Evolutionary conservation across 2,329 filamentous ascomycete species (phyloP).

Genomic region (Scedosporium boydii): DNA sequence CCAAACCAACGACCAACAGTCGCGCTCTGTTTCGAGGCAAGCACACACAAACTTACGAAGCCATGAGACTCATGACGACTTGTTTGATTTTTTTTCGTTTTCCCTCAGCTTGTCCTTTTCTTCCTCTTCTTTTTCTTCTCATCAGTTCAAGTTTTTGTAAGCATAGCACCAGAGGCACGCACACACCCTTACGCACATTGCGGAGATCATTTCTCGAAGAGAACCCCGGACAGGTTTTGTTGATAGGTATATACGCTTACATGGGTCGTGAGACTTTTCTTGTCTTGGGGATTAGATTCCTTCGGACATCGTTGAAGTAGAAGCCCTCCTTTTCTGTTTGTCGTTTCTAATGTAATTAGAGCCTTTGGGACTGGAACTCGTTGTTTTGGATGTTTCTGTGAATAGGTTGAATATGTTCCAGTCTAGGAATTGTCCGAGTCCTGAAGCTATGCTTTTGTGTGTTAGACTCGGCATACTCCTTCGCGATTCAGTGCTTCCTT

Average conservation of each 20-base stretch:
- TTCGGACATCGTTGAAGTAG: background rate
- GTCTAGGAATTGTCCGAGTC: too few relatives aligned
- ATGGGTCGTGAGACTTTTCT: background rate
- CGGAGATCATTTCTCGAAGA: background rate
- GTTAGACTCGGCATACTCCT: too few relatives aligned
- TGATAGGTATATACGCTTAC: background rate
- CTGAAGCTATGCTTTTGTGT: too few relatives aligned
- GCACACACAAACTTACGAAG: background rate
- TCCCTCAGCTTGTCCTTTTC: background rate
- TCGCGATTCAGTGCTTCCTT: too few relatives aligned
- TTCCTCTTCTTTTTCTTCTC: background rate
- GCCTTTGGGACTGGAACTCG: background rate
- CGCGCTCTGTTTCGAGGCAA: background rate
- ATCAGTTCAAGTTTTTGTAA: background rate
- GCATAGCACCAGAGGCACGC: background rate
- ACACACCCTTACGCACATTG: too few relatives aligned
- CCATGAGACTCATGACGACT: background rate
- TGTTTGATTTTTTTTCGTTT: background rate
- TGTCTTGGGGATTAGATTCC: background rate
- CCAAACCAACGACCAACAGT: background rate
- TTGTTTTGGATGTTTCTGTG: background rate
- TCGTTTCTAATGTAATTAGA: background rate
- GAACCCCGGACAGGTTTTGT: background rate
- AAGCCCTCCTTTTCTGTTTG: background rate
- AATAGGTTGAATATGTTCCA: background rate